Evolutionary conservation across 805 yeast species (phyloP).

Genomic region (Saccharomycopsis babjevae): DNA sequence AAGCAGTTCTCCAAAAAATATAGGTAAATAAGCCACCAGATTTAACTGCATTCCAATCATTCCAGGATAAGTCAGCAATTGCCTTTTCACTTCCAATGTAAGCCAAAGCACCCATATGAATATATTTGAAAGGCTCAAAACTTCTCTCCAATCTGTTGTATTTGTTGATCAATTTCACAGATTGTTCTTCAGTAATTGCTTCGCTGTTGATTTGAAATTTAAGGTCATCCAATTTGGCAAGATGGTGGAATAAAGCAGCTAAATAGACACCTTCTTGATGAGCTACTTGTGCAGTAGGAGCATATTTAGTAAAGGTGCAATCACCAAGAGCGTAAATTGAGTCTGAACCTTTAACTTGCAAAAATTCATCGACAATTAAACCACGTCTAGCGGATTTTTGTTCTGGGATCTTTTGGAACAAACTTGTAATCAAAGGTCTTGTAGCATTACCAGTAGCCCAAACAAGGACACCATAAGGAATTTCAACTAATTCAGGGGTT

Average conservation of each 20-base stretch:
- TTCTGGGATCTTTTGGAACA: slow-evolving; percentile 60
- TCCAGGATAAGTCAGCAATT: slow-evolving; percentile 80
- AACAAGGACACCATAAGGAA: slow-evolving; percentile 87
- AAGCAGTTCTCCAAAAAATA: slow-evolving; percentile 91
- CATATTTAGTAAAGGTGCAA: slow-evolving; percentile 77
- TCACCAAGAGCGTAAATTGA: slow-evolving; percentile 84
- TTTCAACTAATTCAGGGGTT: slow-evolving; percentile 40
- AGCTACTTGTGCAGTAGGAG: slow-evolving; percentile 97
- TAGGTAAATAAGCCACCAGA: slow-evolving; percentile 81
- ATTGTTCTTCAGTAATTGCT: slow-evolving; percentile 32
- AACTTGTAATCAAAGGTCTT: slow-evolving; percentile 58
- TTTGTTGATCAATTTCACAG: slow-evolving; percentile 33
- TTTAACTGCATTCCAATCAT: slow-evolving; percentile 69
- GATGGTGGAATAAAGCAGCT: slow-evolving; percentile 58
- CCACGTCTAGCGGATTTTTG: slow-evolving; percentile 88
- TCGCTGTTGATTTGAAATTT: slow-evolving; percentile 32
- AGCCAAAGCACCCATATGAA: slow-evolving; percentile 88
- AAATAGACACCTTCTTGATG: slow-evolving; percentile 85
- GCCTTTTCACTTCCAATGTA: slow-evolving; percentile 92
- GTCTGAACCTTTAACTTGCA: slow-evolving; percentile 76
- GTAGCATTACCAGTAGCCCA: slow-evolving; percentile 98
- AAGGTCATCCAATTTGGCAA: slow-evolving; percentile 50
- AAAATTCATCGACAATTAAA: slow-evolving; percentile 69
- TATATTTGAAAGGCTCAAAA: slow-evolving; percentile 60
- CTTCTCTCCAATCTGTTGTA: slow-evolving; percentile 24